phyloP scores from a whole-genome alignment of 2,329 filamentous ascomycete genomes.

The Pleurostoma richardsiae region DNA sequence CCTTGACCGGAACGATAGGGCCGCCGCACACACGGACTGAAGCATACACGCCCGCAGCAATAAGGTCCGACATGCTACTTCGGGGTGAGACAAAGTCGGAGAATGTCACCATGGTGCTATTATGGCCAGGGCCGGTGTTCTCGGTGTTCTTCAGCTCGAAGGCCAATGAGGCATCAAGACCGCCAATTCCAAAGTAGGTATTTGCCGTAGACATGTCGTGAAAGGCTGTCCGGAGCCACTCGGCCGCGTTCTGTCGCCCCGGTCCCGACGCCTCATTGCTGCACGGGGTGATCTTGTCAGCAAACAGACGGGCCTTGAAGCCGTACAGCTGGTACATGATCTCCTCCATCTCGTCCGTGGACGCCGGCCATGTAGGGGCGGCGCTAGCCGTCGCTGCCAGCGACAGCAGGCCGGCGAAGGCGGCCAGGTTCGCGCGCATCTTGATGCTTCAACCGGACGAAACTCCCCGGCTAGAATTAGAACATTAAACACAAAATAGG shows the following conservation, averaged over 20 bases:
- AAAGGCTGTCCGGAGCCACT: constrained; percentile 58
- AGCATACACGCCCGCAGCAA: constrained; percentile 53
- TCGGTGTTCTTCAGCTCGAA: constrained; percentile 52
- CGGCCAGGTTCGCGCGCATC: neutral
- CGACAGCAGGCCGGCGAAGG: constrained; percentile 17
- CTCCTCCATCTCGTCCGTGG: constrained; percentile 57
- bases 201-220: constrained; percentile 58
- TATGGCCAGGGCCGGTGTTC: constrained; percentile 51
- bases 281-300: constrained; percentile 52
- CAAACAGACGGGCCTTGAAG: constrained; percentile 49
- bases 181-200: constrained; percentile 39
- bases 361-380: constrained; percentile 56
- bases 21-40: constrained; percentile 56
- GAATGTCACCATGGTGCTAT: constrained; percentile 47
- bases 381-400: constrained; percentile 29
- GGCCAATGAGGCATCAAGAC: constrained; percentile 55
- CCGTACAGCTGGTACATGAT: constrained; percentile 56
- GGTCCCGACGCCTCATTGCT: constrained; percentile 44
- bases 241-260: constrained; percentile 53
- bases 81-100: constrained; percentile 45
- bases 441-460: neutral
- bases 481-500: neutral
- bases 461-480: neutral
- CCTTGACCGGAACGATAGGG: constrained; percentile 45
- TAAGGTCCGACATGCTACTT: constrained; percentile 50